phyloP scores from a whole-genome alignment of 2,329 filamentous ascomycete genomes.

The Fusarium napiforme region DNA sequence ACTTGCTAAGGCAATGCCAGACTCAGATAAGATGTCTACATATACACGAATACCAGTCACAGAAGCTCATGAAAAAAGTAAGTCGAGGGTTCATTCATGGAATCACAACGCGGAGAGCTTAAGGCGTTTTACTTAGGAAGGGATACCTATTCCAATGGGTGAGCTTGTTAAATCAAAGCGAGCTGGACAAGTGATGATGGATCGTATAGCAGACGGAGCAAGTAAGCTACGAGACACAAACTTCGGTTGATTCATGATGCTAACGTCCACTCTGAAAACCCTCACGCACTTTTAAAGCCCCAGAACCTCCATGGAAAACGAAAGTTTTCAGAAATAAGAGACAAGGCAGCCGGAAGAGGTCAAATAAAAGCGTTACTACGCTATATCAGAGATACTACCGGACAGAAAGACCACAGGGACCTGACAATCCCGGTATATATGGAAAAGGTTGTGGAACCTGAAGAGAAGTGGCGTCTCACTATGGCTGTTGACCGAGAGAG shows the following conservation, averaged over 20 bases:
- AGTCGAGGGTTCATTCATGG: fast-evolving
- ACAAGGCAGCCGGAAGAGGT: slow-evolving; percentile 18
- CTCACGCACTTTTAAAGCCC: neutral
- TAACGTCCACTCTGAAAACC: neutral
- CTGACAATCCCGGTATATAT: slow-evolving; percentile 49
- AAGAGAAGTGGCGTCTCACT: slow-evolving; percentile 54
- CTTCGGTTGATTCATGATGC: neutral
- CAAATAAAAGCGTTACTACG: slow-evolving; percentile 26
- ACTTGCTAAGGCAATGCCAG: neutral
- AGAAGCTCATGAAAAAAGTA: slow-evolving; percentile 4
- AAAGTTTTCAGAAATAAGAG: neutral
- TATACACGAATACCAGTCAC: slow-evolving; percentile 26
- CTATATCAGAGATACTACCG: neutral
- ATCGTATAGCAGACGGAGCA: neutral
- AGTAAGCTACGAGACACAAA: neutral
- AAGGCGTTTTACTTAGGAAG: slow-evolving; percentile 33
- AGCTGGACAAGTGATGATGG: neutral
- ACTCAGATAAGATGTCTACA: slow-evolving; percentile 7
- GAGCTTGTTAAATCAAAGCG: neutral
- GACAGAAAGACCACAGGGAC: neutral
- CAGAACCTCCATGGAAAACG: neutral
- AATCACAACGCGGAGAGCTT: neutral
- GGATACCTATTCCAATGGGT: slow-evolving; percentile 37
- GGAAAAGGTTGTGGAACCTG: slow-evolving; percentile 46
- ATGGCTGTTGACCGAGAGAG: slow-evolving; percentile 57